These are phyloP conservation scores for Arabis alpina DNA, from an alignment of 345 rosid species.

Conservation along the genomic window DNA sequence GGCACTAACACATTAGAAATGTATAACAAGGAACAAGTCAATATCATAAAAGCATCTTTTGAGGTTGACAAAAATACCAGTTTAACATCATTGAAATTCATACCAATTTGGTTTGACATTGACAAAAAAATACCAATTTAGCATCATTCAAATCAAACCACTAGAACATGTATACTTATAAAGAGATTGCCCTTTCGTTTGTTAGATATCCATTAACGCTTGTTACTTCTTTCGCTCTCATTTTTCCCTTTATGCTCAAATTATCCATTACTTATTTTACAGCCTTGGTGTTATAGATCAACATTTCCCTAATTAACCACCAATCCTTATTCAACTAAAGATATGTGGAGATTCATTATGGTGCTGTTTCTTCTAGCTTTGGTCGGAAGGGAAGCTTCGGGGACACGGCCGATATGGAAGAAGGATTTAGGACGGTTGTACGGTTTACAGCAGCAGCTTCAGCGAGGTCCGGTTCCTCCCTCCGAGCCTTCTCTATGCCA, in stretches of 20 bases:
- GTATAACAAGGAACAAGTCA: constrained; percentile 33
- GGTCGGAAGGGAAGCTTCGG: constrained; percentile 10
- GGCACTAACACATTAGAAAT: no score
- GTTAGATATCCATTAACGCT: neutral
- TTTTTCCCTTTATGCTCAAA: neutral
- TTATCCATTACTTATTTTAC: neutral
- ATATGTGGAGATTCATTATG: constrained; percentile 32
- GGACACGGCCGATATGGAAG: neutral
- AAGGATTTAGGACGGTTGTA: constrained; percentile 15
- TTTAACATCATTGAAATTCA: no score
- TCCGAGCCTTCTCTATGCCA: constrained; percentile 68
- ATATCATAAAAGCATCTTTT: constrained; percentile 22
- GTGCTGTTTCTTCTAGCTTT: constrained; percentile 27
- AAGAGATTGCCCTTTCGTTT: neutral
- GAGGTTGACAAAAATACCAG: neutral
- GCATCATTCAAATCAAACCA: constrained; percentile 12
- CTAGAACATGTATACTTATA: neutral
- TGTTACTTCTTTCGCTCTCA: constrained; percentile 5
- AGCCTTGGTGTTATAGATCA: constrained; percentile 15
- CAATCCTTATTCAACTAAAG: constrained; percentile 2
- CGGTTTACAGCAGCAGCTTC: constrained; percentile 41
- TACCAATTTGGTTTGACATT: neutral
- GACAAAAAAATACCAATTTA: constrained; percentile 16
- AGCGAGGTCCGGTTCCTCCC: constrained; percentile 68
- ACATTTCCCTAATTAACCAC: neutral